These are phyloP conservation scores for Podaxis pistillaris DNA, from an alignment of 768 basidiomycete genomes.

Conservation along the genomic window DNA sequence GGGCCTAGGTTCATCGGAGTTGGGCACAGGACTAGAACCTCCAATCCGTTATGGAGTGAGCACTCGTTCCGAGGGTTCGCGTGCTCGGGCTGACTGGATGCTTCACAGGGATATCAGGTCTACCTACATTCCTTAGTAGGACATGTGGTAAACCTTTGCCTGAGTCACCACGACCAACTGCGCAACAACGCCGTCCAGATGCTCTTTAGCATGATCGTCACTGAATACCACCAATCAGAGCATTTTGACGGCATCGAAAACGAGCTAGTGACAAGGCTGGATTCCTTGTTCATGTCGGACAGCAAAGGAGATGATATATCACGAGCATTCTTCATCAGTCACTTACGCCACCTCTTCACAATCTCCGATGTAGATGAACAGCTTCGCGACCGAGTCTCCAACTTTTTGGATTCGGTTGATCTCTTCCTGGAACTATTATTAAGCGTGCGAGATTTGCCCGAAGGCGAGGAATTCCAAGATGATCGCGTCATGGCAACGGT, in stretches of 20 bases:
- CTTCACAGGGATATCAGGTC: constrained; percentile 74
- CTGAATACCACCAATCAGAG: constrained; percentile 81
- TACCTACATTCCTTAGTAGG: constrained; percentile 83
- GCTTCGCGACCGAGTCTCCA: constrained; percentile 72
- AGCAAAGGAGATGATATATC: constrained; percentile 90
- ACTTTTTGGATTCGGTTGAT: constrained; percentile 88
- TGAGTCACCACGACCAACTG: constrained; percentile 93
- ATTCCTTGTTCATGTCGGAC: constrained; percentile 90
- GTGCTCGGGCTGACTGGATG: constrained; percentile 7
- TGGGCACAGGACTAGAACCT: constrained; percentile 48
- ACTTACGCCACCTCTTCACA: constrained; percentile 88
- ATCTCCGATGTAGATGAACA: constrained; percentile 76
- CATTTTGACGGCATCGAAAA: constrained; percentile 90
- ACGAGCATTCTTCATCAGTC: constrained; percentile 89
- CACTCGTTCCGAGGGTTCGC: not conserved
- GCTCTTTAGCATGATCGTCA: constrained; percentile 93
- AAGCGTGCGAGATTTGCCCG: constrained; percentile 84
- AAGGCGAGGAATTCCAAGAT: constrained; percentile 92
- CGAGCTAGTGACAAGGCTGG: constrained; percentile 87
- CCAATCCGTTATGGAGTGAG: constrained; percentile 71
- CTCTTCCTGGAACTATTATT: constrained; percentile 89
- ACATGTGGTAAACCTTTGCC: constrained; percentile 85
- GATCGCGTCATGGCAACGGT: constrained; percentile 93
- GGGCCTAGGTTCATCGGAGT: constrained; percentile 75
- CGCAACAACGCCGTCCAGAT: constrained; percentile 90